phyloP scores from a whole-genome alignment of 176 grass and related monocot species.

The Aegilops umbellulata region DNA sequence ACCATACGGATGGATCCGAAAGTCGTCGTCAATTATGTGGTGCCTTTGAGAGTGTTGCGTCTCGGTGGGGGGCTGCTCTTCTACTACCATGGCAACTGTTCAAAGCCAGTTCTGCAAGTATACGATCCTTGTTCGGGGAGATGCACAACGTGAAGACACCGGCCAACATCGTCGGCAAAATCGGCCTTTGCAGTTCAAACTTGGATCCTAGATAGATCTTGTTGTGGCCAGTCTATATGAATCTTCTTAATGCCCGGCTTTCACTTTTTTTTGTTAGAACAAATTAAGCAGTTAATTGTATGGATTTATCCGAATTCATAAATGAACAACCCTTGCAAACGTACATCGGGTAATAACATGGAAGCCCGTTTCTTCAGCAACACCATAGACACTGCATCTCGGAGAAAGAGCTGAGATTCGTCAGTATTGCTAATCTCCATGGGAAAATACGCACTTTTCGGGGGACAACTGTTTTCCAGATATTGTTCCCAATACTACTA shows the following conservation, averaged over 20 bases:
- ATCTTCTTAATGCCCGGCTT: not conserved
- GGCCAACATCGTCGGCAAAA: not conserved
- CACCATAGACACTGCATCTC: no score
- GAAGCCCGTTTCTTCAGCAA: no score
- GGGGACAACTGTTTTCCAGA: no score
- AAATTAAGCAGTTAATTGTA: no score
- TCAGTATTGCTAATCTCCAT: no score
- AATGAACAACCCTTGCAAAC: no score
- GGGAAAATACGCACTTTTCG: no score
- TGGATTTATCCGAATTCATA: no score
- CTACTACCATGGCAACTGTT: not conserved
- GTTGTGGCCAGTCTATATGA: not conserved
- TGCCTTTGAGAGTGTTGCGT: not conserved
- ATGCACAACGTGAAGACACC: not conserved
- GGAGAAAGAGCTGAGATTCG: no score
- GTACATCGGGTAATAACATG: no score
- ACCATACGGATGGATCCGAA: not conserved
- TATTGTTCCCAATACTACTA: no score
- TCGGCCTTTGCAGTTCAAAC: not conserved
- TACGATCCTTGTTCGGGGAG: not conserved
- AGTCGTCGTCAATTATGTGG: not conserved
- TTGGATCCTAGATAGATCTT: not conserved
- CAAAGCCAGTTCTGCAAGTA: not conserved
- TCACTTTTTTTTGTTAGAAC: not conserved
- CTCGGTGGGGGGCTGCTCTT: not conserved